These are phyloP conservation scores for Lactifluus pinguis DNA, from an alignment of 768 basidiomycete species.

Conservation along the genomic window DNA sequence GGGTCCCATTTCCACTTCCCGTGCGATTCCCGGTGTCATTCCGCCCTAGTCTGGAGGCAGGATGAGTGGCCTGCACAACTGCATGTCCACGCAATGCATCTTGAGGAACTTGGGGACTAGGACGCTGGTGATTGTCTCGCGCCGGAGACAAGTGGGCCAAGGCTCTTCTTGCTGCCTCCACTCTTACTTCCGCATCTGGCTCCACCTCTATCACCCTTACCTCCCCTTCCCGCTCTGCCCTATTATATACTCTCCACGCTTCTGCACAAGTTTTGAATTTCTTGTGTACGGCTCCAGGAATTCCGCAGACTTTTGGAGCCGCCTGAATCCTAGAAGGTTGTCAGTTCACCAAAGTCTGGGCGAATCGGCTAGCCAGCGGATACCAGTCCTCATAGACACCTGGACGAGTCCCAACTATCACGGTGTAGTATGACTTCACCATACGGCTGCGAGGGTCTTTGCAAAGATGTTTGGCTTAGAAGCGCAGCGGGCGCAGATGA, in stretches of 20 bases:
- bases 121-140: background rate
- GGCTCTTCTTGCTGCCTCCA: too few species aligned
- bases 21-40: background rate
- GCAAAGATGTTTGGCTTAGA: background rate
- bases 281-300: constrained; percentile 4
- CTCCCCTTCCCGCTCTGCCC: background rate
- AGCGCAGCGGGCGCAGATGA: too few species aligned
- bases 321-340: constrained; percentile 2
- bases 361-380: background rate
- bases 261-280: constrained; percentile 5
- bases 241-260: constrained; percentile 2
- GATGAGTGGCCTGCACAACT: too few species aligned
- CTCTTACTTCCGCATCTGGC: background rate
- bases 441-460: background rate
- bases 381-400: constrained; percentile 10
- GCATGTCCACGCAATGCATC: background rate
- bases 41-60: background rate
- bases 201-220: background rate
- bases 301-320: background rate
- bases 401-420: constrained; percentile 9
- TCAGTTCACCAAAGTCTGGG: background rate
- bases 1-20: background rate
- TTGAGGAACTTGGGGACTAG: background rate
- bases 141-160: background rate
- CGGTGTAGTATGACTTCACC: constrained; percentile 1